Evolutionary conservation across 805 yeast genomes (phyloP), one percentile per base, ranked within the genome.

Genomic region (Pichia paraexigua): DNA sequence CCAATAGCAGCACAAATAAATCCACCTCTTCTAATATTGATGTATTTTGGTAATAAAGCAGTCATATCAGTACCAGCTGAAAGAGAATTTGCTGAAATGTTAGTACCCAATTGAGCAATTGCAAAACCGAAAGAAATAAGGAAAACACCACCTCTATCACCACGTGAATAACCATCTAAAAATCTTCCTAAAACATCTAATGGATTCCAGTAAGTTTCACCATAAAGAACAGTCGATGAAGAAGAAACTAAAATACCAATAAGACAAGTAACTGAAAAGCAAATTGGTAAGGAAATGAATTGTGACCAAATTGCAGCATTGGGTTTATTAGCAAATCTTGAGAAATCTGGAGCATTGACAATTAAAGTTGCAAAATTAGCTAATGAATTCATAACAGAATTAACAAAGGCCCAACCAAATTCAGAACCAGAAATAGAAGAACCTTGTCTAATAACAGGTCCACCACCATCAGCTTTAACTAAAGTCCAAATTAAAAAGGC

Each of bases 351-450:
- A 17, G 94, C 87, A 69, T 89, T 89, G 49, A 85, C 78, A 62
- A 90, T 85, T 61, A 89, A 75, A n/a, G 96, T 85, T 6, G 95
- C 94, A 63, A 89, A 89, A 69, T 88, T 89, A 27, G 95, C 87
- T 55, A 89, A 70, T 21, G 90, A 76, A 68, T 82, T 84, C 95
- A 90, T 86, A 32, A 82, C 74, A 6, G 92, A 79, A 58, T 76
- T 75, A 49, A 89, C 78, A 63, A 88, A 89, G 0, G 87, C 88
- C 97, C 97, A 90, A 25, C 79, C 89, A 56, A 83, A 78, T 2
- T 69, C 84, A 15, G 81, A 69, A 10, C 90, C 87, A 21, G 69
- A 63, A n/a, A 84, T 65, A 0, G 70, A 61, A 3, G 81, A 71
- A 8, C 72, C 68, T 56, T 81, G 83, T 51, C 73, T 78, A 46